These are phyloP conservation scores for Lepraria neglecta DNA, from an alignment of 495 filamentous ascomycete species.

Conservation along the genomic window DNA sequence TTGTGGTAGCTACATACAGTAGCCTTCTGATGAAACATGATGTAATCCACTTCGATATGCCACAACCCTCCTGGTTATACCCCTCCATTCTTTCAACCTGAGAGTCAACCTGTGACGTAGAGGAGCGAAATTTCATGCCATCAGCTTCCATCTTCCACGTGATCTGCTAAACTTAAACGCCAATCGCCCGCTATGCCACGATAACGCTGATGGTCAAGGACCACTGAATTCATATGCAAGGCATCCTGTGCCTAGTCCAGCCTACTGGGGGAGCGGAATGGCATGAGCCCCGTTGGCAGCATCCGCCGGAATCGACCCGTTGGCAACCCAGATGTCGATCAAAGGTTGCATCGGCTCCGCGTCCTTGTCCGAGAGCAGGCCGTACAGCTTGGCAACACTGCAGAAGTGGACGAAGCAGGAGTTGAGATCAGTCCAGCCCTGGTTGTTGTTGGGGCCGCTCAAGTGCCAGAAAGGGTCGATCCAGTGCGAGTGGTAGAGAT, in stretches of 20 bases:
- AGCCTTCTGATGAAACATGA: not conserved
- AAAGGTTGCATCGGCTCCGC: conserved; percentile 90
- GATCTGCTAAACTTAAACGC: not conserved
- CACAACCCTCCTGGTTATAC: too few species aligned
- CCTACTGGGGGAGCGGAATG: conserved; percentile 41
- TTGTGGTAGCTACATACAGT: conserved; percentile 1
- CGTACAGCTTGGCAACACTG: conserved; percentile 76
- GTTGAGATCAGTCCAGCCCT: conserved; percentile 52
- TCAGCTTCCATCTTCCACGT: not conserved
- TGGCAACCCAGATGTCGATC: conserved; percentile 81
- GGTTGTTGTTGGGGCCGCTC: conserved; percentile 63
- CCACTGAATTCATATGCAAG: not conserved
- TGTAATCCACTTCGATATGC: not conserved
- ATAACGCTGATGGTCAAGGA: not conserved
- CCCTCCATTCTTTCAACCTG: too few species aligned
- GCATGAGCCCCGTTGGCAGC: conserved; percentile 40
- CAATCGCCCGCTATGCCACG: conserved; percentile 16
- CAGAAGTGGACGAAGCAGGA: conserved; percentile 93
- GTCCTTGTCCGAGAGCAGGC: conserved; percentile 74
- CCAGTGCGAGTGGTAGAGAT: conserved; percentile 82
- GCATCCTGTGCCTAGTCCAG: not conserved
- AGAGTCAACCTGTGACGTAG: not conserved
- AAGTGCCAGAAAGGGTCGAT: conserved; percentile 77
- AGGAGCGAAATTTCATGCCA: not conserved
- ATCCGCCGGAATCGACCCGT: conserved; percentile 73